A percentile compares a stretch with the other conserved stretches of the same genome.
Evolutionary conservation across 2,329 filamentous ascomycete species (phyloP).

Genomic region (Colletotrichum acutatum): DNA sequence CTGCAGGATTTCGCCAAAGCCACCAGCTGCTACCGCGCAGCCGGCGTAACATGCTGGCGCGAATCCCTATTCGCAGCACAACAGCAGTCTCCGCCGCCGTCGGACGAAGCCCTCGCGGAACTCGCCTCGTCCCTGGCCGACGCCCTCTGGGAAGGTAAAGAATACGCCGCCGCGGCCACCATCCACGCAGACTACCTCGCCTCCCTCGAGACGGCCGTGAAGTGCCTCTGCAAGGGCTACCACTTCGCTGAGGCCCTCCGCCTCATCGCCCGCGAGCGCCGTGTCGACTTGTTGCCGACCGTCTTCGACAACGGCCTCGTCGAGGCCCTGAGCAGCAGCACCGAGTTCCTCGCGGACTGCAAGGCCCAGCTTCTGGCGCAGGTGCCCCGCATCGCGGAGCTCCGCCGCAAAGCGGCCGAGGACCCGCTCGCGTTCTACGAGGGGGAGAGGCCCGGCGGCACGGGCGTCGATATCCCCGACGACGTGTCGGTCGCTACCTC

Average conservation of each 20-base stretch:
- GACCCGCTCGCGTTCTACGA: slow-evolving; percentile 93
- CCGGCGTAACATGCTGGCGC: slow-evolving; percentile 83
- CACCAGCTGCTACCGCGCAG: slow-evolving; percentile 84
- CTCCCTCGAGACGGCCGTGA: slow-evolving; percentile 76
- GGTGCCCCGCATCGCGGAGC: slow-evolving; percentile 84
- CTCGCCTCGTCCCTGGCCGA: slow-evolving; percentile 83
- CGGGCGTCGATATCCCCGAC: slow-evolving; percentile 81
- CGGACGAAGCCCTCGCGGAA: slow-evolving; percentile 67
- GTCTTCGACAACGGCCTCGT: slow-evolving; percentile 83
- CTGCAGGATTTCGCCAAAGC: slow-evolving; percentile 79
- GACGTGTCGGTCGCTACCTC: slow-evolving; percentile 93
- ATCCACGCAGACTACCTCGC: slow-evolving; percentile 85
- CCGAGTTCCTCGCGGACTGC: slow-evolving; percentile 94
- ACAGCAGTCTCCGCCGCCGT: slow-evolving; percentile 70
- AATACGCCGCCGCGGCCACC: slow-evolving; percentile 81
- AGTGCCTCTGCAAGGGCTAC: slow-evolving; percentile 87
- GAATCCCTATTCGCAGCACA: slow-evolving; percentile 87
- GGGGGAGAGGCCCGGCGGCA: slow-evolving; percentile 70
- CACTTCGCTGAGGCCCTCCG: slow-evolving; percentile 91
- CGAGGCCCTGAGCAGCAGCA: slow-evolving; percentile 84
- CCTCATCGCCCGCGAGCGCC: slow-evolving; percentile 70
- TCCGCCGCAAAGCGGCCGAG: slow-evolving; percentile 81
- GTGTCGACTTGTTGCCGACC: slow-evolving; percentile 70
- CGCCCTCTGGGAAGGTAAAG: slow-evolving; percentile 83
- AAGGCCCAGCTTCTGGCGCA: slow-evolving; percentile 86